Evolutionary conservation across 2,329 filamentous ascomycete species (phyloP).

Genomic region (Pseudocercospora fuligena): DNA sequence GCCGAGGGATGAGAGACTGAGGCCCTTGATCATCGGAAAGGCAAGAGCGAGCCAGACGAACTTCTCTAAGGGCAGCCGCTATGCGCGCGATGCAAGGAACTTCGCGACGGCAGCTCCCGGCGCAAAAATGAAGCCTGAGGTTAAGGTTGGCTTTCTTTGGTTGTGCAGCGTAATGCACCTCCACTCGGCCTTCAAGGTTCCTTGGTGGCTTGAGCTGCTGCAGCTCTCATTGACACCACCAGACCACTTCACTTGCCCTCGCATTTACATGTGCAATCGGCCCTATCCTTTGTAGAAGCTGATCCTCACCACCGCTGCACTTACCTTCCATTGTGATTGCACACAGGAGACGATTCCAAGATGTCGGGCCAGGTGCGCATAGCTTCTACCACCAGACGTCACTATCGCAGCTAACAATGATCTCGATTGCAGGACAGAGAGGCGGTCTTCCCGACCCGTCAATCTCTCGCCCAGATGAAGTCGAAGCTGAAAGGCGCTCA

Average conservation of each 20-base stretch:
- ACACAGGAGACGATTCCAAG: slow-evolving; percentile 18
- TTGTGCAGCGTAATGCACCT: neutral
- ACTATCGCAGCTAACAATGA: slow-evolving; percentile 3
- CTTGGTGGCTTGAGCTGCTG: slow-evolving; percentile 3
- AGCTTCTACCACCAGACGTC: neutral
- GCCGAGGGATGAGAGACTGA: slow-evolving; percentile 16
- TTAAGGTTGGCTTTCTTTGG: neutral
- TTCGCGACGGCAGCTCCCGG: neutral
- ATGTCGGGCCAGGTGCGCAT: slow-evolving; percentile 35
- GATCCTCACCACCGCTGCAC: neutral
- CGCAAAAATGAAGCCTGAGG: neutral
- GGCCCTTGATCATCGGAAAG: slow-evolving; percentile 14
- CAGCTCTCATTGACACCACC: slow-evolving; percentile 9
- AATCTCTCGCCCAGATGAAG: slow-evolving; percentile 97
- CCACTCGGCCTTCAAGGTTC: neutral
- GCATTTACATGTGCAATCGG: neutral
- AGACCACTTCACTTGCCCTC: slow-evolving; percentile 7
- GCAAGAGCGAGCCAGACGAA: slow-evolving; percentile 9
- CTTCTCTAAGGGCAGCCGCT: neutral
- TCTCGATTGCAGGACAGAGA: slow-evolving; percentile 75
- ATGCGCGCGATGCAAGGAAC: slow-evolving; percentile 3
- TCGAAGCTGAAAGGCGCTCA: slow-evolving; percentile 85
- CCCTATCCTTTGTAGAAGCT: neutral
- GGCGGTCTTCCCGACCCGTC: slow-evolving; percentile 95
- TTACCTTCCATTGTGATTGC: neutral